Evolutionary conservation across 805 yeast genomes (phyloP).

Genomic region (Candida boleticola): DNA sequence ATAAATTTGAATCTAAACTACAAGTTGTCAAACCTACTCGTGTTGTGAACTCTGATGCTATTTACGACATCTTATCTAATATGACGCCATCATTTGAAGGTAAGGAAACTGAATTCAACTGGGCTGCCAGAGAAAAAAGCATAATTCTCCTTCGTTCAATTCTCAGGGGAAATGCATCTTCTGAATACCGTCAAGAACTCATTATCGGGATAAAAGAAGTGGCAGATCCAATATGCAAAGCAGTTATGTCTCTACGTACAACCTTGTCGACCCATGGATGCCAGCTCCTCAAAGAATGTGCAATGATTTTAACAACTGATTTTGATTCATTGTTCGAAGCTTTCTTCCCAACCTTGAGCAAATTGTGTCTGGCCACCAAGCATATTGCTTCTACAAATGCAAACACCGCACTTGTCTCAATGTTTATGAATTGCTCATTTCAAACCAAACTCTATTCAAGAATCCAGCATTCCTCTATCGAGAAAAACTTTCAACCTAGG

Average conservation of each 20-base stretch:
- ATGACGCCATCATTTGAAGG: slow-evolving; percentile 49
- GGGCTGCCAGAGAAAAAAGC: slow-evolving; percentile 69
- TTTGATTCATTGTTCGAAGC: slow-evolving; percentile 52
- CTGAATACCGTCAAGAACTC: slow-evolving; percentile 38
- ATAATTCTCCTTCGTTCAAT: slow-evolving; percentile 57
- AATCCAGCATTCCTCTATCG: slow-evolving; percentile 52
- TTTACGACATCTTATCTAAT: slow-evolving; percentile 16
- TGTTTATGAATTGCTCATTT: slow-evolving; percentile 56
- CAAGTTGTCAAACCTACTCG: slow-evolving; percentile 19
- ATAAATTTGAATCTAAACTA: slow-evolving; percentile 38
- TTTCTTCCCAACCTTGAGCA: slow-evolving; percentile 47
- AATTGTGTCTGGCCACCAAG: slow-evolving; percentile 59
- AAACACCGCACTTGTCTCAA: slow-evolving; percentile 51
- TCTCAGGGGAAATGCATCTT: slow-evolving; percentile 54
- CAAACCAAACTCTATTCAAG: slow-evolving; percentile 50
- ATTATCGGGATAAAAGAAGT: slow-evolving; percentile 24
- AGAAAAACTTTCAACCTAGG: slow-evolving; percentile 72
- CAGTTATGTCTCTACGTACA: slow-evolving; percentile 75
- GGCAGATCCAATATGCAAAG: slow-evolving; percentile 61
- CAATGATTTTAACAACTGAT: slow-evolving; percentile 34
- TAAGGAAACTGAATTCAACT: slow-evolving; percentile 84
- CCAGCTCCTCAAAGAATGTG: slow-evolving; percentile 69
- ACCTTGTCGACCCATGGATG: slow-evolving; percentile 76
- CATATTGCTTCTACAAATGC: slow-evolving; percentile 61
- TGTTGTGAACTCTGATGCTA: slow-evolving; percentile 17